Evolutionary conservation across 768 basidiomycete species (phyloP), one percentile per base, ranked within the genome.

Genomic region (Tylopilus cervinicoccineus): DNA sequence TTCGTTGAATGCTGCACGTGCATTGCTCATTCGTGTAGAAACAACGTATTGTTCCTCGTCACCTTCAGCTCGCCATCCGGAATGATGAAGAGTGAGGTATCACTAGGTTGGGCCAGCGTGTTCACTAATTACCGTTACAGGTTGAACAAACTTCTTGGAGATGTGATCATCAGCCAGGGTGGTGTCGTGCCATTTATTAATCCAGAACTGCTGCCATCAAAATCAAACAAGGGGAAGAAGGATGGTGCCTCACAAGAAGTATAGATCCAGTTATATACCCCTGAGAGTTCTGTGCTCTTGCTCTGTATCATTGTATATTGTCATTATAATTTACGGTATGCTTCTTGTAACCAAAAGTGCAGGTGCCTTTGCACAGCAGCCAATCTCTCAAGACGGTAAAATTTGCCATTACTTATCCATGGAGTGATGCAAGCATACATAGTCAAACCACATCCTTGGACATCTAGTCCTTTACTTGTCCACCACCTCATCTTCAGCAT

Each of bases 21-120:
- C 32, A 6, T 1, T 8, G 4, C 41, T 50, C 11, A 50, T 4
- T 36, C 10, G 1, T 39, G 48, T 32, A 67, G 73, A 88, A 87
- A 75, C 77, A 79, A 53, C 81, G 87, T 71, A 91, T 92, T 56
- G 81, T 85, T 17, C 90, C 90, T 48, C 79, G 84, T 65, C 84
- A 86, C 69, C 68, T 86, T 45, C 84, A 86, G 64, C 77, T 86
- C 47, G 84, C 84, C 48, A 85, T 86, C 64, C 78, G 84, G 43
- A 86, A 86, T 70, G 84, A 86, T 58, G 84, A 86, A 60, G 84
- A 85, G 76, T 84, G 62, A 43, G 71, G 74, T 4, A 2, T 38
- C 3, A 0, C 9, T 13, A 12, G 13, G 32, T 31, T 11, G 12
- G 13, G 20, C 5, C 12, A 5, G 9, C 8, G 5, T 32, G 26